These are phyloP conservation scores for Actinomortierella ambigua DNA, from an alignment of 371 early-diverging fungal genomes.

Conservation along the genomic window DNA sequence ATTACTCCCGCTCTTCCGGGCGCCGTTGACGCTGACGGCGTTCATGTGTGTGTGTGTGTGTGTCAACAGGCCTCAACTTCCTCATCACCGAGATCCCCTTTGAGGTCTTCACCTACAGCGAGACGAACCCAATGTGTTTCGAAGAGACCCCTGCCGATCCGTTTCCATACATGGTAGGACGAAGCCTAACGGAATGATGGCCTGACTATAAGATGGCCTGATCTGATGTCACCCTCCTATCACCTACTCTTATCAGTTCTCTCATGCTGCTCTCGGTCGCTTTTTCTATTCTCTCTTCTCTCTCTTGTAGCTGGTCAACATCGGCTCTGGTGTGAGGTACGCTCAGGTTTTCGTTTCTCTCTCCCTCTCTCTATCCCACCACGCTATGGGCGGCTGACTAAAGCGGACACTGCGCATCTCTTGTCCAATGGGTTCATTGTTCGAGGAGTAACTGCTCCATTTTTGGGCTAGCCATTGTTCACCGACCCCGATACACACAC, in stretches of 20 bases:
- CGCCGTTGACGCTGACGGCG: too few species aligned
- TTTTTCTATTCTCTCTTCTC: slow-evolving; percentile 2
- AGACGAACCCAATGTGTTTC: slow-evolving; percentile 80
- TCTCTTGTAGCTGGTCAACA: slow-evolving; percentile 76
- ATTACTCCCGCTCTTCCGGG: too few species aligned
- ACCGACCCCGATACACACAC: too few species aligned
- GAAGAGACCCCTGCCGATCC: slow-evolving; percentile 73
- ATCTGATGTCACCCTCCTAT: not conserved
- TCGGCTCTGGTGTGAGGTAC: slow-evolving; percentile 89
- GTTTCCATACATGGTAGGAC: slow-evolving; percentile 80
- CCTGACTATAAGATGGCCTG: not conserved
- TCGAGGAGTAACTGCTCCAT: not conserved
- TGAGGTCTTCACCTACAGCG: slow-evolving; percentile 94
- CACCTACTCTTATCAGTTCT: not conserved
- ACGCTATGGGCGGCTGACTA: too few species aligned
- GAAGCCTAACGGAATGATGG: not conserved
- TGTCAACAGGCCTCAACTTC: slow-evolving; percentile 82
- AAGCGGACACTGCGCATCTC: too few species aligned
- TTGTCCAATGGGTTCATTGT: too few species aligned
- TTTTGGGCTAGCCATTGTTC: too few species aligned
- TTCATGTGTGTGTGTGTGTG: not conserved
- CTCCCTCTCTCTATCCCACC: not conserved
- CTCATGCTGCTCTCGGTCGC: not conserved
- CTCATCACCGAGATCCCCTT: slow-evolving; percentile 90
- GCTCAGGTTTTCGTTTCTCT: too few species aligned